Evolutionary conservation across 2,329 filamentous ascomycete genomes (phyloP), one percentile per base, ranked within the genome.

Genomic region (Periglandula ipomoeae): DNA sequence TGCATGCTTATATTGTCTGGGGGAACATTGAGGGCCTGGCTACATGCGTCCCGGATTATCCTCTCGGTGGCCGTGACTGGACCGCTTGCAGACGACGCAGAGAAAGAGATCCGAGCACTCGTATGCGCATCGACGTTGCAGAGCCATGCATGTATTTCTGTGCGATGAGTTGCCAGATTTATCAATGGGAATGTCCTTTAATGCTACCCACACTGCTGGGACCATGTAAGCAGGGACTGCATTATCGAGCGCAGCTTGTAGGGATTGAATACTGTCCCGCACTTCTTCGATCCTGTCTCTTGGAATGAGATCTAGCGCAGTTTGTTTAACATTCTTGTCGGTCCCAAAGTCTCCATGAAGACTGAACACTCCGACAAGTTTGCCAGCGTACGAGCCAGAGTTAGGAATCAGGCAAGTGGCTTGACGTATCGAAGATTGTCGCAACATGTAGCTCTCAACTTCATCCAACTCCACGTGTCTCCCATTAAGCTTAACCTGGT

Each of bases 401-500:
- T 46, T 43, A 2, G 49, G 45, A 37, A 44, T 24, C 15, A 42
- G 13, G 20, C 49, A 48, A 34, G 23, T 20, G 27, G 46, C 46
- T 20, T 46, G 42, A 24, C 24, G 35, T 42, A 48, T 38, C 10
- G 20, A 30, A 20, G 47, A 15, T 17, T 17, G 7, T 4, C 30
- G 17, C n/a, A 27, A n/a, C 43, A 56, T 46, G 30, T 50, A 45
- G 15, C 52, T 42, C 46, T 58, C 56, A 15, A 57, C 46, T 15
- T 55, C 56, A 17, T 44, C 52, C 10, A 75, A 62, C 60, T 74
- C 80, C 47, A 77, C 65, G 46, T 75, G 60, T 48, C 70, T 78
- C 39, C 80, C 81, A 24, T 71, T 68, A 15, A 81, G 59, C 58
- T 80, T 81, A 43, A 80, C 68, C 57, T 80, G 76, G 1, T 66